phyloP scores from a whole-genome alignment of 148 eudicot species.

The Spergularia bocconei region DNA sequence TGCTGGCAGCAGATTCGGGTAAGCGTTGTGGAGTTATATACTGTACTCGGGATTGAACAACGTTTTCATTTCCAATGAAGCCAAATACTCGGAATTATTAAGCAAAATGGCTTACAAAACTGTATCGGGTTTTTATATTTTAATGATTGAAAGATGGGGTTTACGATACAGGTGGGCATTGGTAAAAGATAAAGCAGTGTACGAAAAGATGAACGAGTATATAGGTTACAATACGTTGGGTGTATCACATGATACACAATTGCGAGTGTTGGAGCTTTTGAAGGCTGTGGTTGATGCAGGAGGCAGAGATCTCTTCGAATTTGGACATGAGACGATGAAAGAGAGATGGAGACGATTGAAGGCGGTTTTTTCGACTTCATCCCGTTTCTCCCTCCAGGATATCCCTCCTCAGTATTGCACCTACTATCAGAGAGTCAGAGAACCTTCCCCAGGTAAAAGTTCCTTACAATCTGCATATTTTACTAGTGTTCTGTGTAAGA shows the following conservation, averaged over 20 bases:
- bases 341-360: conserved; percentile 46
- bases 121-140: no score
- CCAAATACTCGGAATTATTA: no score
- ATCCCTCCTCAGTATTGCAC: conserved; percentile 52
- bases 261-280: conserved; percentile 59
- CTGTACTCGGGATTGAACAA: background rate
- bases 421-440: conserved; percentile 41
- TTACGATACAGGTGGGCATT: conserved; percentile 63
- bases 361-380: conserved; percentile 35
- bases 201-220: conserved; percentile 42
- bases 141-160: no score
- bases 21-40: background rate
- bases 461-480: background rate
- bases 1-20: conserved; percentile 71
- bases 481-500: background rate
- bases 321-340: conserved; percentile 46
- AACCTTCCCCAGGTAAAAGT: conserved; percentile 66
- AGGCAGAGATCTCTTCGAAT: conserved; percentile 45
- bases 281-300: conserved; percentile 47
- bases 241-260: conserved; percentile 56
- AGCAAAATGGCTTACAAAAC: no score
- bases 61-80: no score
- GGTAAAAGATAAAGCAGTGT: conserved; percentile 53
- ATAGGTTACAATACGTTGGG: conserved; percentile 34
- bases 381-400: conserved; percentile 53